These are phyloP conservation scores for Albophoma yamanashiensis DNA, from an alignment of 2,329 filamentous ascomycete genomes.

Conservation along the genomic window DNA sequence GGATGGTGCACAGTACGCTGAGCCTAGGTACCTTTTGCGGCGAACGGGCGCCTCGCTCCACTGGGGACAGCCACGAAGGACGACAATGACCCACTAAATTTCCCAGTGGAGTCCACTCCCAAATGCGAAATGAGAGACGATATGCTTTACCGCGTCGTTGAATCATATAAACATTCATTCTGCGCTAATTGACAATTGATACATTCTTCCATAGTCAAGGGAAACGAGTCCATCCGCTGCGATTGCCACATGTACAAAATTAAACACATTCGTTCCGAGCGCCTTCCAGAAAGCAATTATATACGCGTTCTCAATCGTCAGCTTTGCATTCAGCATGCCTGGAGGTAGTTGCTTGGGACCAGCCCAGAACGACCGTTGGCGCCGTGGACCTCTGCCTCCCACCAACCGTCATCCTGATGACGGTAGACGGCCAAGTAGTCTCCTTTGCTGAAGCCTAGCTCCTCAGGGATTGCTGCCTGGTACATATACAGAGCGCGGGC, in stretches of 20 bases:
- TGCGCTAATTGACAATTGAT: not conserved
- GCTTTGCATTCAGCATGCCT: constrained; percentile 29
- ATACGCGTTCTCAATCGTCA: not conserved
- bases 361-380: constrained; percentile 48
- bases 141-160: not conserved
- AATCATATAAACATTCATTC: not conserved
- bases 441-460: constrained; percentile 84
- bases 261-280: not conserved
- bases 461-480: constrained; percentile 87
- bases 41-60: not conserved
- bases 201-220: not conserved
- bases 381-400: constrained; percentile 89
- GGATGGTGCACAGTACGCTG: not conserved
- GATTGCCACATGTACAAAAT: constrained; percentile 1
- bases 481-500: constrained; percentile 93
- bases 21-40: not conserved
- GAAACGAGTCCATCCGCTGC: not conserved
- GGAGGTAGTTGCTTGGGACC: constrained; percentile 59
- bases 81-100: no score
- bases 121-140: not conserved
- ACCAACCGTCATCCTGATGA: constrained; percentile 97
- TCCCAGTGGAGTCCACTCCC: no score
- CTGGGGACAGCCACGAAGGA: not conserved
- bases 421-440: constrained; percentile 82
- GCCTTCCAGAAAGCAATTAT: not conserved